A percentile compares a stretch with the other conserved stretches of the same genome.
phyloP scores from a whole-genome alignment of 2,329 filamentous ascomycete genomes.

The Alternaria sp. region DNA sequence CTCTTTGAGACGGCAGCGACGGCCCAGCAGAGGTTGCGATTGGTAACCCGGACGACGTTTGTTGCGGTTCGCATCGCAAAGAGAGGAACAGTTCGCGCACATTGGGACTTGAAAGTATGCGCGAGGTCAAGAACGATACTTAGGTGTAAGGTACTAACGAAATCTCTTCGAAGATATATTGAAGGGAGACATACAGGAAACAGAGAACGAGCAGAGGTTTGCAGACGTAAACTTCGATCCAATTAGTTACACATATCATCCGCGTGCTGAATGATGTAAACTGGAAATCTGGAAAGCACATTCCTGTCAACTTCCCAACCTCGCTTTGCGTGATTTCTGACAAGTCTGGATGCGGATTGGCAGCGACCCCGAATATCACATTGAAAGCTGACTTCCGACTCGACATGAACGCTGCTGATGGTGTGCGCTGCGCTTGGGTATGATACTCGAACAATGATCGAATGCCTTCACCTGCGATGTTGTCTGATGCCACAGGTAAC shows the following conservation, averaged over 20 bases:
- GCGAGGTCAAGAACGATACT: neutral
- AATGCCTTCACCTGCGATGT: neutral
- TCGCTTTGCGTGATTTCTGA: no score
- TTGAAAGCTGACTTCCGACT: neutral
- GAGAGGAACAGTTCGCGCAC: neutral
- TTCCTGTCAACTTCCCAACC: neutral
- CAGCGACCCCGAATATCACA: neutral
- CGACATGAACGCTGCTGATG: neutral
- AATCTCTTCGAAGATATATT: neutral
- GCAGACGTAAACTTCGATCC: neutral
- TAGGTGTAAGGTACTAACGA: neutral
- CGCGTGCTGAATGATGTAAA: neutral
- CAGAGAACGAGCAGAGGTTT: neutral
- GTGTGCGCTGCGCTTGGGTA: neutral
- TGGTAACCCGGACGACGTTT: neutral
- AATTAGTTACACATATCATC: neutral
- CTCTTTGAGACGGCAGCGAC: neutral
- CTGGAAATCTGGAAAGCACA: neutral
- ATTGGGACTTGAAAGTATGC: neutral
- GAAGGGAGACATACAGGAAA: neutral
- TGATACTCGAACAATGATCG: neutral
- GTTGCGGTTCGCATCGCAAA: neutral
- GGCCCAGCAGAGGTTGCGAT: neutral
- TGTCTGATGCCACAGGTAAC: neutral
- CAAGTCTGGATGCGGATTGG: neutral